These are phyloP conservation scores for Musa balbisiana DNA, from an alignment of 202 grass and related monocot genomes.

Conservation along the genomic window DNA sequence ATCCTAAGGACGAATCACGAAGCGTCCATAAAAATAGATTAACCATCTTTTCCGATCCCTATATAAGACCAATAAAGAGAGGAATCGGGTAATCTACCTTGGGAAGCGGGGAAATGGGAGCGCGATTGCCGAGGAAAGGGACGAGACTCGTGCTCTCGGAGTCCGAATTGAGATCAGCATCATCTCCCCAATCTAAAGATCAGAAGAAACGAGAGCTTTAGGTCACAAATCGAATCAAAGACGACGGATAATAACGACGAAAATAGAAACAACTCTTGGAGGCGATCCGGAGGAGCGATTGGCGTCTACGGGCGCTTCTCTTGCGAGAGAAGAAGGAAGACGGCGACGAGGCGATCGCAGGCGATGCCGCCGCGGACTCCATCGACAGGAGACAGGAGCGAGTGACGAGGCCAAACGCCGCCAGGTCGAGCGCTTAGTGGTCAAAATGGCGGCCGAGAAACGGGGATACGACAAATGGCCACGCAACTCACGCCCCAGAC, in stretches of 20 bases:
- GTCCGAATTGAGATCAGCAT: conserved; percentile 10
- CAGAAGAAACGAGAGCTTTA: background rate
- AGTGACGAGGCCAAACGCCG: no score
- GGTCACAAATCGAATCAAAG: background rate
- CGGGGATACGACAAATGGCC: no score
- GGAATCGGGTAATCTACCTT: conserved; percentile 32
- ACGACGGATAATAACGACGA: background rate
- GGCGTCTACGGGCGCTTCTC: background rate
- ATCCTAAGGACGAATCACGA: conserved; percentile 34
- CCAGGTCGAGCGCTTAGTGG: no score
- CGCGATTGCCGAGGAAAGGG: conserved; percentile 20
- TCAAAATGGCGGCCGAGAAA: no score
- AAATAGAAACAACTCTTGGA: background rate
- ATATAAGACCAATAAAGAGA: background rate
- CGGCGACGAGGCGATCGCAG: background rate
- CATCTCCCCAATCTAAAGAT: conserved; percentile 8
- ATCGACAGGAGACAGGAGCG: background rate
- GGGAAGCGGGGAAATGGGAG: conserved; percentile 63
- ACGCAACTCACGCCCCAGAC: no score
- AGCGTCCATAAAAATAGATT: background rate
- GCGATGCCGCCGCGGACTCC: conserved; percentile 4
- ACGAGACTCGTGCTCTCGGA: conserved; percentile 36
- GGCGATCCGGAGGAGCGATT: background rate
- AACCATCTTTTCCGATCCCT: background rate
- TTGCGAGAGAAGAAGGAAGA: background rate